A percentile compares a stretch with the other conserved stretches of the same genome.
These are phyloP conservation scores for Cudoniella acicularis DNA, from an alignment of 495 filamentous ascomycete species.

Conservation along the genomic window DNA sequence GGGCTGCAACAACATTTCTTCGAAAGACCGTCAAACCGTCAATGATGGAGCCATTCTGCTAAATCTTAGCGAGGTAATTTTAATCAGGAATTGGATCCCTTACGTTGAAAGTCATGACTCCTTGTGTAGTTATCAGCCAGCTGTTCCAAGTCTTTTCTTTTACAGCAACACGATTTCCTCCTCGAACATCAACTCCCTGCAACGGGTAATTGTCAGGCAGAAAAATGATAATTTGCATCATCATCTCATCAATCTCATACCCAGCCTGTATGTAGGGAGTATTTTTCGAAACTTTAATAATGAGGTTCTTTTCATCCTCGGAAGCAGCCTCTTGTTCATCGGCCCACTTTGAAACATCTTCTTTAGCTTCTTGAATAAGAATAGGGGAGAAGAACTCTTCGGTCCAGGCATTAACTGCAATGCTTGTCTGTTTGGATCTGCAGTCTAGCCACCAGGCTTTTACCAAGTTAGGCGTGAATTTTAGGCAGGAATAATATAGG, in stretches of 20 bases:
- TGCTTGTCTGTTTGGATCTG: conserved; percentile 69
- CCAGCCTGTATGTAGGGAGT: conserved; percentile 73
- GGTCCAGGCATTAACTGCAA: conserved; percentile 75
- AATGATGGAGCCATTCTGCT: conserved; percentile 69
- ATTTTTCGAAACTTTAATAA: conserved; percentile 64
- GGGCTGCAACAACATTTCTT: conserved; percentile 74
- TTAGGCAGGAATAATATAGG: conserved; percentile 78
- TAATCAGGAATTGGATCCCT: conserved; percentile 12
- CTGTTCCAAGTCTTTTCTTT: conserved; percentile 85
- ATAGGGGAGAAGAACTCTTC: conserved; percentile 80
- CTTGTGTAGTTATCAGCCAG: conserved; percentile 82
- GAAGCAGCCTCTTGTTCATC: conserved; percentile 45
- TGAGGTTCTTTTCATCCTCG: conserved; percentile 67
- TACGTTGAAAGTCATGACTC: conserved; percentile 84
- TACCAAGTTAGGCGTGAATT: conserved; percentile 68
- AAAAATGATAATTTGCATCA: conserved; percentile 69
- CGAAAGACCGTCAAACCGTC: conserved; percentile 82
- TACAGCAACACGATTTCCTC: conserved; percentile 78
- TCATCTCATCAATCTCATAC: conserved; percentile 84
- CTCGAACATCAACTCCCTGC: conserved; percentile 67
- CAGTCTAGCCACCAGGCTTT: conserved; percentile 84
- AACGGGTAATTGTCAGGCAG: conserved; percentile 82
- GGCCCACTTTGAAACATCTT: conserved; percentile 69
- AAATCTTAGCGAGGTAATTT: conserved; percentile 10
- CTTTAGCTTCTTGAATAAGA: conserved; percentile 67